phyloP scores from a whole-genome alignment of 2,329 filamentous ascomycete genomes.

The Sporothrix inflata region DNA sequence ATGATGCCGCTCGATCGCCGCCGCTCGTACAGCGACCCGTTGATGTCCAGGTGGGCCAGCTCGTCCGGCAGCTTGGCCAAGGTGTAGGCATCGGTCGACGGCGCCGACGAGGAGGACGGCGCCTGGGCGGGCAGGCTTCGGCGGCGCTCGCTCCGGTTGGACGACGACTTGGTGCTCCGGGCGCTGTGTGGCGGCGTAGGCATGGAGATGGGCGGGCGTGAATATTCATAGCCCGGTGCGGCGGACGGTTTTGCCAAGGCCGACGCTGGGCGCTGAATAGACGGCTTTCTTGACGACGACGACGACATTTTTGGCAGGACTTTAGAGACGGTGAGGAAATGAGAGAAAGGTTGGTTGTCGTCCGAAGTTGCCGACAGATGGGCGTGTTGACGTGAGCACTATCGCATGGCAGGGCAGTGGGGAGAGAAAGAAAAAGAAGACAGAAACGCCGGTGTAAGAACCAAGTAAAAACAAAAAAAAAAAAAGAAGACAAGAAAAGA shows the following conservation, averaged over 20 bases:
- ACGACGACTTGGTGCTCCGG: background rate
- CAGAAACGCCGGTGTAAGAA: background rate
- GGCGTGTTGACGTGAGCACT: background rate
- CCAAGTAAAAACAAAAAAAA: background rate
- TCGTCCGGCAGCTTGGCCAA: background rate
- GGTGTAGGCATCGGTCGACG: background rate
- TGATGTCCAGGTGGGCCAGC: background rate
- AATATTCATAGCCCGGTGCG: background rate
- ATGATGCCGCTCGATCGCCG: constrained; percentile 13
- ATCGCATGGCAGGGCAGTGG: background rate
- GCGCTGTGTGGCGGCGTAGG: background rate
- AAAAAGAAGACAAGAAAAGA: background rate
- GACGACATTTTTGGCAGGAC: background rate
- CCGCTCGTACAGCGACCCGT: constrained; percentile 4
- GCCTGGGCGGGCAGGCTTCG: constrained; percentile 27
- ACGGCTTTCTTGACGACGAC: background rate
- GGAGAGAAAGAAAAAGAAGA: background rate
- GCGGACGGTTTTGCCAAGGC: constrained; percentile 21
- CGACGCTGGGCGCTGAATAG: constrained; percentile 21
- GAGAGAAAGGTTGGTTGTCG: background rate
- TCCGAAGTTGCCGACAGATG: background rate
- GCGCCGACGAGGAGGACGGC: background rate
- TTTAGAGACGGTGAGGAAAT: background rate
- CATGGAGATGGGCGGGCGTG: background rate
- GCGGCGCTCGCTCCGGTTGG: constrained; percentile 28